Conservation (phyloP, 345 rosid species). For the Nephelium lappaceum region DNA sequence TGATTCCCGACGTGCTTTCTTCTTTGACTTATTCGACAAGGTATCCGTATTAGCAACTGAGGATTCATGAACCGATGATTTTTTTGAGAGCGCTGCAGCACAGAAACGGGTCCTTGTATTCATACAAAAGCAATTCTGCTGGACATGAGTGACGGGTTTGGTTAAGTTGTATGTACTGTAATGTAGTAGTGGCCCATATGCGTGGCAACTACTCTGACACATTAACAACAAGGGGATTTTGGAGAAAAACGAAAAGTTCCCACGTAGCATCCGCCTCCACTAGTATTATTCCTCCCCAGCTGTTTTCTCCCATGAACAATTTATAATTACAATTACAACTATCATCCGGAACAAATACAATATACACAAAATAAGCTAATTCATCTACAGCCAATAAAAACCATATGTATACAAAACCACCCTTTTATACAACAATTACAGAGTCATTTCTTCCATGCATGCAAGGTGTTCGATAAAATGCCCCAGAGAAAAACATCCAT, state of each 20-base stretch:
- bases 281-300: not conserved
- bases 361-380: not conserved
- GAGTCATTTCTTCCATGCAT: not conserved
- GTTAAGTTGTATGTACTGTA: slow-evolving; percentile 21
- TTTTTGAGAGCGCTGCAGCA: slow-evolving; percentile 40
- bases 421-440: not conserved
- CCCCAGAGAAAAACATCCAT: not conserved
- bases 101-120: slow-evolving; percentile 42
- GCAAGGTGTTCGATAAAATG: not conserved
- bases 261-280: slow-evolving; percentile 40
- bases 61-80: slow-evolving; percentile 29
- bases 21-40: slow-evolving; percentile 49
- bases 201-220: slow-evolving; percentile 10
- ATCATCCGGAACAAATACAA: not conserved
- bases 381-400: slow-evolving; percentile 5
- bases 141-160: slow-evolving; percentile 21
- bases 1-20: slow-evolving; percentile 54
- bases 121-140: slow-evolving; percentile 21
- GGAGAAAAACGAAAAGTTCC: slow-evolving; percentile 36
- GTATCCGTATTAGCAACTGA: slow-evolving; percentile 19
- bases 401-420: not conserved
- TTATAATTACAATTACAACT: not conserved
- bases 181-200: slow-evolving; percentile 23
- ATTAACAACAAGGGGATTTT: slow-evolving; percentile 36
- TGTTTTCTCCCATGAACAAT: not conserved